A percentile compares a stretch with the other conserved stretches of the same genome.
phyloP scores from a whole-genome alignment of 371 early-diverging fungal genomes.

The Encephalitozoon intestinalis region DNA sequence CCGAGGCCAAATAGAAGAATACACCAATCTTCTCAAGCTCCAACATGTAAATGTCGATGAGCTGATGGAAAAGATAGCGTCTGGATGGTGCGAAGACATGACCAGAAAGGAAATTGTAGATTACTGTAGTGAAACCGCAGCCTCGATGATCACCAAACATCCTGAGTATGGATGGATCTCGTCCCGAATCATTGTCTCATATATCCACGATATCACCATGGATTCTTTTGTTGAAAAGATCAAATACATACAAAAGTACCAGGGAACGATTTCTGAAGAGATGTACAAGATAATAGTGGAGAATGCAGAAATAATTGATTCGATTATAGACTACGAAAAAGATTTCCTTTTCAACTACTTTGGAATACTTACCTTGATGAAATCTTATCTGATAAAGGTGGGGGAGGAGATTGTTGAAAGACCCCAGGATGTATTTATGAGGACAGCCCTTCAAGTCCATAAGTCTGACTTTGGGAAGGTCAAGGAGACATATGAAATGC shows the following conservation, averaged over 20 bases:
- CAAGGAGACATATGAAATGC: slow-evolving; percentile 84
- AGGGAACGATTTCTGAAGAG: slow-evolving; percentile 74
- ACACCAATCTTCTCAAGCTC: background rate
- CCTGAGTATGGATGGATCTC: slow-evolving; percentile 92
- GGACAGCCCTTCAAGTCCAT: slow-evolving; percentile 91
- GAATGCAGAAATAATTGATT: slow-evolving; percentile 73
- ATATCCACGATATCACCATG: slow-evolving; percentile 88
- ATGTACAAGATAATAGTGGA: slow-evolving; percentile 68
- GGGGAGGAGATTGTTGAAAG: slow-evolving; percentile 79
- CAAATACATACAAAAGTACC: slow-evolving; percentile 71
- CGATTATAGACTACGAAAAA: slow-evolving; percentile 80
- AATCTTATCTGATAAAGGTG: slow-evolving; percentile 75
- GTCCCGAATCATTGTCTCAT: slow-evolving; percentile 87
- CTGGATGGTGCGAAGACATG: slow-evolving; percentile 41
- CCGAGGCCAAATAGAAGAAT: background rate
- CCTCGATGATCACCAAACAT: slow-evolving; percentile 69
- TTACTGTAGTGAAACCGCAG: slow-evolving; percentile 41
- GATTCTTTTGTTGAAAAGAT: slow-evolving; percentile 77
- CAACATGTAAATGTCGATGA: background rate
- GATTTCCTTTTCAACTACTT: slow-evolving; percentile 93
- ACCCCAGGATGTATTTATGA: slow-evolving; percentile 97
- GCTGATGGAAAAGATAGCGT: slow-evolving; percentile 21
- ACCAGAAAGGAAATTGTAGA: background rate
- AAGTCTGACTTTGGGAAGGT: slow-evolving; percentile 78
- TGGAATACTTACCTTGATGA: slow-evolving; percentile 93